A percentile compares a stretch with the other conserved stretches of the same genome.
Evolutionary conservation across 2,329 filamentous ascomycete species (phyloP).

Genomic region (Diaporthe nobilis): DNA sequence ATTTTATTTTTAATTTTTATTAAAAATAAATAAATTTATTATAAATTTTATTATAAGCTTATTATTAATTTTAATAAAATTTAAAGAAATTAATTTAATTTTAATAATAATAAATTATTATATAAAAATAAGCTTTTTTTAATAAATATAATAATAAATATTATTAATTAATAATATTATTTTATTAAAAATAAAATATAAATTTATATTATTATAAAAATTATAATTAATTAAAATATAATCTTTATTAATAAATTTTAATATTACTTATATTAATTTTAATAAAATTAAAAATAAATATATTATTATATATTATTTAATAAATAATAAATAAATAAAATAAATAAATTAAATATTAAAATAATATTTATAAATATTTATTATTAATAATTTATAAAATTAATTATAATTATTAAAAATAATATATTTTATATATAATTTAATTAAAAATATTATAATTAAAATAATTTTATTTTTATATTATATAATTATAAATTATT

Average conservation of each 20-base stretch:
- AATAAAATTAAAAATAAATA: neutral
- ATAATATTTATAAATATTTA: no score
- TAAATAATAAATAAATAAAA: neutral
- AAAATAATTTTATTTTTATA: no score
- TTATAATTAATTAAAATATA: neutral
- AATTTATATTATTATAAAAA: no score
- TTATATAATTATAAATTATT: no score
- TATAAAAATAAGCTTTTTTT: neutral
- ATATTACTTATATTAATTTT: neutral
- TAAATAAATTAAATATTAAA: no score
- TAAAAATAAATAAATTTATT: neutral
- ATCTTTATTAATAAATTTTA: neutral
- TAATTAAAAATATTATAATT: no score
- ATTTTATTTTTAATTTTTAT: neutral
- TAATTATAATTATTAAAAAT: no score
- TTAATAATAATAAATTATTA: neutral
- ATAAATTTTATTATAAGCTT: neutral
- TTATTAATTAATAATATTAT: neutral
- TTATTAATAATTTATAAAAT: no score
- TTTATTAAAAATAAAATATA: no score
- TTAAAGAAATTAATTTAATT: neutral
- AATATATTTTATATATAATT: no score
- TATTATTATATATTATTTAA: neutral
- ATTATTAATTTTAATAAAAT: neutral
- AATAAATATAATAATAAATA: neutral